Percentiles rank a stretch among this genome's conserved stretches.
phyloP scores from a whole-genome alignment of 1,284 basidiomycete genomes.

The Ustilago xerochloae region DNA sequence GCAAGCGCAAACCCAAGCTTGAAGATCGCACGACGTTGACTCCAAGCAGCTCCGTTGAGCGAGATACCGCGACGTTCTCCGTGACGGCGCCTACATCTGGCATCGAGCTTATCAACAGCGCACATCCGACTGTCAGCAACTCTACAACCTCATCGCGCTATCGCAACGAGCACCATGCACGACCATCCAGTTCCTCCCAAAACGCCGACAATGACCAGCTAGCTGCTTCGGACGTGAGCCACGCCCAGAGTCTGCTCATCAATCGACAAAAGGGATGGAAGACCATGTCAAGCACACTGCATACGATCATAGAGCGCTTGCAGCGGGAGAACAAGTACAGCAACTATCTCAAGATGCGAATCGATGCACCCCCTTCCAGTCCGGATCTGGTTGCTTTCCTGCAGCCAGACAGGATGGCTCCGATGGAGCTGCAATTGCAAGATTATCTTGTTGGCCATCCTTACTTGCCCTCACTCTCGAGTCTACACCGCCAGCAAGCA shows the following conservation, averaged over 20 bases:
- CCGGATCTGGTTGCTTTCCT: conserved; percentile 15
- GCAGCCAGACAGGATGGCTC: neutral
- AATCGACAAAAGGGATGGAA: conserved; percentile 16
- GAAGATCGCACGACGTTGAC: neutral
- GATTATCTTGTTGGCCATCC: conserved; percentile 30
- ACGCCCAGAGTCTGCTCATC: conserved; percentile 18
- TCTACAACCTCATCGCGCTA: neutral
- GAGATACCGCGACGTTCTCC: neutral
- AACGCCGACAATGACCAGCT: conserved; percentile 15
- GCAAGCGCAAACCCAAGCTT: conserved; percentile 37
- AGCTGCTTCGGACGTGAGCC: conserved; percentile 11
- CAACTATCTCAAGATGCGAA: conserved; percentile 17
- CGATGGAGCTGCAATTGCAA: conserved; percentile 11
- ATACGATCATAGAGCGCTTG: conserved; percentile 16
- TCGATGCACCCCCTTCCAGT: conserved; percentile 19
- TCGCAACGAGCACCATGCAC: neutral
- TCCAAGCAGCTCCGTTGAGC: conserved; percentile 2
- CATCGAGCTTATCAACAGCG: neutral
- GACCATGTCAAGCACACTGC: conserved; percentile 8
- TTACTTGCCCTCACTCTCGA: conserved; percentile 15
- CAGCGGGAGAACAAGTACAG: conserved; percentile 4
- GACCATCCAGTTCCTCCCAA: neutral
- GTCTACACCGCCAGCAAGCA: conserved; percentile 6
- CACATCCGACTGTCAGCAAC: neutral
- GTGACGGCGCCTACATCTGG: neutral